Evolutionary conservation across 441 rosid genomes (phyloP).

Genomic region (Cnidoscolus chayamansa): DNA sequence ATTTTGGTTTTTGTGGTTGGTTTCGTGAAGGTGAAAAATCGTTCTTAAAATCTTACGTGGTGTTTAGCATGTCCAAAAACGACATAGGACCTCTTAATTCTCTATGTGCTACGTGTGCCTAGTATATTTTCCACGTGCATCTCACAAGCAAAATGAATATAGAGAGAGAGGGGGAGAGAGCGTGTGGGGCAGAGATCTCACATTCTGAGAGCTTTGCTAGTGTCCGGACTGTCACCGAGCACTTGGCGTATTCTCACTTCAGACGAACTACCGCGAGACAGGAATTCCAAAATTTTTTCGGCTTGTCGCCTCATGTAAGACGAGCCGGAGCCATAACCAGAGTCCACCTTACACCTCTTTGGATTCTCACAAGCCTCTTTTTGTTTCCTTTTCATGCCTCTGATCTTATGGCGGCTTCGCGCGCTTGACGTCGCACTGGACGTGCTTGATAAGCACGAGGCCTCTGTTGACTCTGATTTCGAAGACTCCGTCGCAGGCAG

Average conservation of each 20-base stretch:
- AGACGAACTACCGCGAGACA: conserved; percentile 53
- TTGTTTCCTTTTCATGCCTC: conserved; percentile 22
- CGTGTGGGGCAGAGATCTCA: conserved; percentile 19
- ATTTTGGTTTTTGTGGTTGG: no score
- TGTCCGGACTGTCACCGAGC: conserved; percentile 88
- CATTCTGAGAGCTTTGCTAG: conserved; percentile 96
- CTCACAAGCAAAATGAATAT: no score
- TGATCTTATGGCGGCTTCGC: conserved; percentile 27
- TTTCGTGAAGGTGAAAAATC: no score
- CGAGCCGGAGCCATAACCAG: conserved; percentile 27
- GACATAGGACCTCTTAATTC: no score
- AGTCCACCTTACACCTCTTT: conserved; percentile 28
- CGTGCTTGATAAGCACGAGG: conserved; percentile 57
- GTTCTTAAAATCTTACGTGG: no score
- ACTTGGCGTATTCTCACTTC: conserved; percentile 69
- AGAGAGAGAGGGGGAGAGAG: no score
- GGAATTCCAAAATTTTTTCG: conserved; percentile 64
- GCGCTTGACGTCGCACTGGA: conserved; percentile 50
- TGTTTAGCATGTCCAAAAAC: no score
- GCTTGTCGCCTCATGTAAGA: conserved; percentile 56
- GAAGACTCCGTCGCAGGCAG: conserved; percentile 25
- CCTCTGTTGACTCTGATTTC: conserved; percentile 37
- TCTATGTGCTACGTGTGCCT: no score
- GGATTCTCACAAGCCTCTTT: conserved; percentile 15
- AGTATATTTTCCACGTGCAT: no score